Evolutionary conservation across 306 rosid genomes (phyloP).

Genomic region (Cicer bijugum): DNA sequence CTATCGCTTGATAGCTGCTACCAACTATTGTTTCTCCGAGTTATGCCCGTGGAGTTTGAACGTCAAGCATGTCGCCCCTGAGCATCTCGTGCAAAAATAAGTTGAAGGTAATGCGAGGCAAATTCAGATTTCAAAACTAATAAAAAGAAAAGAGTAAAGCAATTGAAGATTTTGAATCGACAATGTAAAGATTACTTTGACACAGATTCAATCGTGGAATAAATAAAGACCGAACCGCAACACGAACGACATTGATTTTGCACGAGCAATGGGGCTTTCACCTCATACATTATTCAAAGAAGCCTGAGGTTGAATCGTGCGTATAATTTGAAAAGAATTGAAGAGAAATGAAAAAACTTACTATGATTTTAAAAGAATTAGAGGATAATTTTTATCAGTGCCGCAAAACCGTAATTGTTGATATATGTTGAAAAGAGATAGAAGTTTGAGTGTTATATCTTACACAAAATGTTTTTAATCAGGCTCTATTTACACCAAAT

Average conservation of each 20-base stretch:
- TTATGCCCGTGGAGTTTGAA: too few relatives aligned
- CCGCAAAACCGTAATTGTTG: background rate
- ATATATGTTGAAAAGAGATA: background rate
- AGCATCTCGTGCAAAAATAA: too few relatives aligned
- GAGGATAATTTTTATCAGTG: background rate
- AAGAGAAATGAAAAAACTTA: background rate
- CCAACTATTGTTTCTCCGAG: too few relatives aligned
- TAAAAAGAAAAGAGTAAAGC: background rate
- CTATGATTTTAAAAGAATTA: background rate
- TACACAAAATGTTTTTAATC: too few relatives aligned
- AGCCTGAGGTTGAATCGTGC: conserved; percentile 59
- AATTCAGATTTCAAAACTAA: background rate
- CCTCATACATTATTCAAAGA: conserved; percentile 43
- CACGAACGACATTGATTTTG: conserved; percentile 52
- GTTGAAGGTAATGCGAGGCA: conserved; percentile 70
- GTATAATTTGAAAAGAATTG: background rate
- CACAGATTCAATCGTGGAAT: conserved; percentile 51
- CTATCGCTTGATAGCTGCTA: too few relatives aligned
- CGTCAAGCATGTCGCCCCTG: too few relatives aligned
- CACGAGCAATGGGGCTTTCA: conserved; percentile 54
- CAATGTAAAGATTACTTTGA: conserved; percentile 50
- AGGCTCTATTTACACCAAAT: too few relatives aligned
- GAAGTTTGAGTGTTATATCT: too few relatives aligned
- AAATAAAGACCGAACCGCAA: conserved; percentile 47
- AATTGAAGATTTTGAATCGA: background rate